phyloP scores from a whole-genome alignment of 2,329 filamentous ascomycete genomes.

The Anthostomella pinea region DNA sequence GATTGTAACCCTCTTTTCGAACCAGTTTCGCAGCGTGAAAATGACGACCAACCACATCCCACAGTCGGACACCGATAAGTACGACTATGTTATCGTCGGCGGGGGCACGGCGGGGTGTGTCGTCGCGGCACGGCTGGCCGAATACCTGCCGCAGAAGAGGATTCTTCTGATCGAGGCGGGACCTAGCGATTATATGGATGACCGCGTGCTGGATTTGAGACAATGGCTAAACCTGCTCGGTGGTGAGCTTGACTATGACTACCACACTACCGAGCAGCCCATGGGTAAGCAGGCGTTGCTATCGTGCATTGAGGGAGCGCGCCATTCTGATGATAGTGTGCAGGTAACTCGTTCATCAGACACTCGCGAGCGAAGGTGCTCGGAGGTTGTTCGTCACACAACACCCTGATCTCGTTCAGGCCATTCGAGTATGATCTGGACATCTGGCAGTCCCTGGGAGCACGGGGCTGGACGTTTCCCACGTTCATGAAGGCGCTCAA shows the following conservation, averaged over 20 bases:
- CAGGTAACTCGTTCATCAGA: slow-evolving; percentile 85
- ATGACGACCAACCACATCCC: slow-evolving; percentile 66
- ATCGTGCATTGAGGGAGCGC: slow-evolving; percentile 1
- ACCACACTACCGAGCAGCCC: slow-evolving; percentile 84
- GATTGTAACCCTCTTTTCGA: neutral
- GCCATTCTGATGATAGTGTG: slow-evolving; percentile 22
- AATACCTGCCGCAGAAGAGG: slow-evolving; percentile 79
- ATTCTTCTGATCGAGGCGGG: slow-evolving; percentile 85
- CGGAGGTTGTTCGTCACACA: slow-evolving; percentile 90
- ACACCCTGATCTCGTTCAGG: slow-evolving; percentile 89
- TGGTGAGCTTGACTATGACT: slow-evolving; percentile 88
- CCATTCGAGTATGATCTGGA: slow-evolving; percentile 87
- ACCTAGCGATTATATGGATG: slow-evolving; percentile 84
- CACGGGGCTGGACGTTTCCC: slow-evolving; percentile 82
- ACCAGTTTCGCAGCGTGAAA: slow-evolving; percentile 11
- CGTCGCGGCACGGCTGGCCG: slow-evolving; percentile 72
- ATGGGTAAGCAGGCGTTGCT: slow-evolving; percentile 50
- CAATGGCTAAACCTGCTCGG: slow-evolving; percentile 84
- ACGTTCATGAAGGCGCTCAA: slow-evolving; percentile 79
- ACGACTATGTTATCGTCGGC: slow-evolving; percentile 82
- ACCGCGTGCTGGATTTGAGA: slow-evolving; percentile 80
- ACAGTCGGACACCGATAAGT: slow-evolving; percentile 61
- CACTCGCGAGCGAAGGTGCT: slow-evolving; percentile 91
- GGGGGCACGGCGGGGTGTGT: slow-evolving; percentile 86
- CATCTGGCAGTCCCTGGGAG: slow-evolving; percentile 79